Conservation (phyloP, 1,284 basidiomycete species). For the Gymnopus androsaceus region DNA sequence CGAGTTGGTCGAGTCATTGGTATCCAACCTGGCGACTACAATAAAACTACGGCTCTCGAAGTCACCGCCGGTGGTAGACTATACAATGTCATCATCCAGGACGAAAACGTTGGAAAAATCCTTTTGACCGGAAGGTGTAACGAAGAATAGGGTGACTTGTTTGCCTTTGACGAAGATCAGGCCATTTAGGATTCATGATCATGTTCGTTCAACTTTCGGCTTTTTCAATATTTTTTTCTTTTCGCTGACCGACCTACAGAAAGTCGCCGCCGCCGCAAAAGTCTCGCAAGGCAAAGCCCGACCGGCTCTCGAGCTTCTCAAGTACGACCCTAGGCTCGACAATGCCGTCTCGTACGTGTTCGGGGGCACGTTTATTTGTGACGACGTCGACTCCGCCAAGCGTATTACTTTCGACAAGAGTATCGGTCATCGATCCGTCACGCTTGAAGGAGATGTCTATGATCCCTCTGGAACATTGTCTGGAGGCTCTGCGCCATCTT, state of each 20-base stretch:
- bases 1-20: conserved; percentile 87
- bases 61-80: conserved; percentile 89
- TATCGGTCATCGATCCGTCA: conserved; percentile 83
- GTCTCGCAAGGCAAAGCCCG: conserved; percentile 85
- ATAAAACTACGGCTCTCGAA: conserved; percentile 90
- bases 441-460: conserved; percentile 94
- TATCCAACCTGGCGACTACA: conserved; percentile 70
- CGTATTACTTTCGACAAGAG: conserved; percentile 80
- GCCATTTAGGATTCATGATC: conserved; percentile 57
- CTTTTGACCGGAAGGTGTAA: conserved; percentile 78
- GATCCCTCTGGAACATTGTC: conserved; percentile 94
- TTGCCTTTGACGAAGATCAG: conserved; percentile 95
- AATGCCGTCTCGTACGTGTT: conserved; percentile 95
- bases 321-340: conserved; percentile 83
- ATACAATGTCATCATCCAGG: conserved; percentile 94
- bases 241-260: conserved; percentile 44
- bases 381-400: conserved; percentile 88
- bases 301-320: conserved; percentile 85
- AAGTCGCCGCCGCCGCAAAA: conserved; percentile 74
- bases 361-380: conserved; percentile 90
- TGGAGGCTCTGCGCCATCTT: conserved; percentile 85
- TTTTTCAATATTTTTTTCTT: conserved; percentile 1
- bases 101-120: conserved; percentile 86
- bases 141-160: conserved; percentile 91
- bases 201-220: not conserved